Conservation (phyloP, 2,329 filamentous ascomycete species). For the Chaetomium sp. region DNA sequence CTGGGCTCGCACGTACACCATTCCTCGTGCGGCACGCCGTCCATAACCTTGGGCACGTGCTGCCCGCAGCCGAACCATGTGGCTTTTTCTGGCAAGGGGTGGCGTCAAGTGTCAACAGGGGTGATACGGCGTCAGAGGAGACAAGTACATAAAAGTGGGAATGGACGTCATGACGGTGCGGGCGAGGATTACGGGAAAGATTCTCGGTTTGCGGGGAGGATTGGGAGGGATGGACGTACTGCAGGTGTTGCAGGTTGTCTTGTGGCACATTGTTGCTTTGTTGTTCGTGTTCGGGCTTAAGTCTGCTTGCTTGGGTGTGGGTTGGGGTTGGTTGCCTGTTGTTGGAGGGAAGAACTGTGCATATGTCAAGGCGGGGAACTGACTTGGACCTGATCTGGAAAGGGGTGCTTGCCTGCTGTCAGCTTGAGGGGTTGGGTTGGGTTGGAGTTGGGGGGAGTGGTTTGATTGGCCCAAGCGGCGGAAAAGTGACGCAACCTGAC, state of each 20-base stretch:
- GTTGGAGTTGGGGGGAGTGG: too few species aligned
- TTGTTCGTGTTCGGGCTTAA: neutral
- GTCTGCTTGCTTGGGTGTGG: neutral
- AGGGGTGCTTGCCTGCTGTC: too few species aligned
- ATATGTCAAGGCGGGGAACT: too few species aligned
- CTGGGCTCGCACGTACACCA: constrained; percentile 33
- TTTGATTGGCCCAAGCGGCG: too few species aligned
- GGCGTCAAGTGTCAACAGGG: neutral
- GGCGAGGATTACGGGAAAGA: neutral
- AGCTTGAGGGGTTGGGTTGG: too few species aligned
- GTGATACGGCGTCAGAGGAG: neutral
- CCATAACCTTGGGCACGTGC: constrained; percentile 31
- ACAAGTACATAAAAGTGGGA: neutral
- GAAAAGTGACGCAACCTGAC: too few species aligned
- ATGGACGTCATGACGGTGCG: neutral
- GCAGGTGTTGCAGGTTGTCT: constrained; percentile 19
- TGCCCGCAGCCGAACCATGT: constrained; percentile 32
- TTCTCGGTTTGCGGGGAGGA: neutral
- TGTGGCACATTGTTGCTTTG: constrained; percentile 20
- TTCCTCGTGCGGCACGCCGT: constrained; percentile 26
- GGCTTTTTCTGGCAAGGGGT: constrained; percentile 18
- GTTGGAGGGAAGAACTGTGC: too few species aligned
- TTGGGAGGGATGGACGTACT: neutral
- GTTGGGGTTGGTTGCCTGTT: neutral
- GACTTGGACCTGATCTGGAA: too few species aligned